A percentile compares a stretch with the other conserved stretches of the same genome.
Evolutionary conservation across 257 asterid species (phyloP).

Genomic region (Oldenlandia corymbosa): DNA sequence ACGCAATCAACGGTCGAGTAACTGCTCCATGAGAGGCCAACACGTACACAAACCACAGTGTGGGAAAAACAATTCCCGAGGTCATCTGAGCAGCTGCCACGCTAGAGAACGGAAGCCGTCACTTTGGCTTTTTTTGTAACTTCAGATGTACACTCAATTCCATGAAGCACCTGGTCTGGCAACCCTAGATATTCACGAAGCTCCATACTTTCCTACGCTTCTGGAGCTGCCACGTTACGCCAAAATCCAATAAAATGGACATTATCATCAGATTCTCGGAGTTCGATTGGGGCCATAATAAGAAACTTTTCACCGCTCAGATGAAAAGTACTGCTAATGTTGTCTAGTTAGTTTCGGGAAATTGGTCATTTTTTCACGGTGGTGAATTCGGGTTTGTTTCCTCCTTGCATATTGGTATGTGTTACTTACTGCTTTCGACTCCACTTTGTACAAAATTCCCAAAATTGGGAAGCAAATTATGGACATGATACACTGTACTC

Average conservation of each 20-base stretch:
- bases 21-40: constrained; percentile 11
- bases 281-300: neutral
- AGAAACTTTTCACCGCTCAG: constrained; percentile 8
- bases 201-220: neutral
- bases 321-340: neutral
- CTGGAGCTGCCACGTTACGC: constrained; percentile 5
- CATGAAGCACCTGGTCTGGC: neutral
- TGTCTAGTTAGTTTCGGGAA: neutral
- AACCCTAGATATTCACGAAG: neutral
- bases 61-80: constrained; percentile 1
- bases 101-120: constrained; percentile 5
- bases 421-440: neutral
- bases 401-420: neutral
- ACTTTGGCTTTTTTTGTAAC: constrained; percentile 4
- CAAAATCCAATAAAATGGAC: neutral
- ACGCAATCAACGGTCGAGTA: constrained; percentile 13
- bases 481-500: neutral
- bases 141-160: neutral
- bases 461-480: constrained; percentile 7
- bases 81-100: constrained; percentile 19
- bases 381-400: too few species aligned
- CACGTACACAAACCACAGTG: constrained; percentile 9
- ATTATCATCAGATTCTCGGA: neutral
- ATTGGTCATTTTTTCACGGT: neutral
- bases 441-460: neutral